phyloP scores from a whole-genome alignment of 495 filamentous ascomycete species.

The Achaetomiella virescens region DNA sequence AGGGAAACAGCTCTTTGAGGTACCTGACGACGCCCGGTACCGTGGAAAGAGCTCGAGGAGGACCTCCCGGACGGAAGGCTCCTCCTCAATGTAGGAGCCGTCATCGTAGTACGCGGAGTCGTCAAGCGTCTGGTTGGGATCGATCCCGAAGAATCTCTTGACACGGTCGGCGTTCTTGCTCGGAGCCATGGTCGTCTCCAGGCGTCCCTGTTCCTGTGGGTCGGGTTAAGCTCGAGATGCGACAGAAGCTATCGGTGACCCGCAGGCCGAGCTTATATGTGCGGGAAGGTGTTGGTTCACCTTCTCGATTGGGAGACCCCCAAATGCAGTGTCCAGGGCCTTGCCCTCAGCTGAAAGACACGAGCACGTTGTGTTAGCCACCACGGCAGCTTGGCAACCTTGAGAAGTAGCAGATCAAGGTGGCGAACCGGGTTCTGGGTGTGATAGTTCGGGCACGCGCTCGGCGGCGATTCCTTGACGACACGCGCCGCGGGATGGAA shows the following conservation, averaged over 20 bases:
- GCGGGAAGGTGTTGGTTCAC: background rate
- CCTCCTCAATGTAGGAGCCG: slow-evolving; percentile 70
- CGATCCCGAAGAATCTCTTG: slow-evolving; percentile 27
- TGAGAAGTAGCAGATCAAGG: background rate
- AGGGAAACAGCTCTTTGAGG: slow-evolving; percentile 41
- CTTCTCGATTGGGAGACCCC: background rate
- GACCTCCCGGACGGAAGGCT: slow-evolving; percentile 68
- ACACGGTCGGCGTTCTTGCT: slow-evolving; percentile 19
- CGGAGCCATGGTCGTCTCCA: slow-evolving; percentile 19
- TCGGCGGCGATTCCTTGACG: background rate
- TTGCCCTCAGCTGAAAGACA: slow-evolving; percentile 1
- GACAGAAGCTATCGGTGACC: background rate
- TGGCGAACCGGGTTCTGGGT: slow-evolving; percentile 3
- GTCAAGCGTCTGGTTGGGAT: slow-evolving; percentile 18
- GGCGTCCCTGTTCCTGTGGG: background rate
- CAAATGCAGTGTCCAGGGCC: background rate
- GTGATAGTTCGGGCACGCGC: slow-evolving; percentile 11
- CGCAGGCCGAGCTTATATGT: slow-evolving; percentile 19
- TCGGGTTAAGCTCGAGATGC: slow-evolving; percentile 2
- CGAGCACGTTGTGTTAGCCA: background rate
- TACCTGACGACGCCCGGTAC: slow-evolving; percentile 48
- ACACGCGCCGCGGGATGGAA: slow-evolving; percentile 4
- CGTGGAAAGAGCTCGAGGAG: slow-evolving; percentile 53
- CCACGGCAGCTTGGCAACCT: background rate
- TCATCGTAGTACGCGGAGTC: slow-evolving; percentile 20